These are phyloP conservation scores for Leccinum variicolor DNA, from an alignment of 768 basidiomycete genomes.

Conservation along the genomic window DNA sequence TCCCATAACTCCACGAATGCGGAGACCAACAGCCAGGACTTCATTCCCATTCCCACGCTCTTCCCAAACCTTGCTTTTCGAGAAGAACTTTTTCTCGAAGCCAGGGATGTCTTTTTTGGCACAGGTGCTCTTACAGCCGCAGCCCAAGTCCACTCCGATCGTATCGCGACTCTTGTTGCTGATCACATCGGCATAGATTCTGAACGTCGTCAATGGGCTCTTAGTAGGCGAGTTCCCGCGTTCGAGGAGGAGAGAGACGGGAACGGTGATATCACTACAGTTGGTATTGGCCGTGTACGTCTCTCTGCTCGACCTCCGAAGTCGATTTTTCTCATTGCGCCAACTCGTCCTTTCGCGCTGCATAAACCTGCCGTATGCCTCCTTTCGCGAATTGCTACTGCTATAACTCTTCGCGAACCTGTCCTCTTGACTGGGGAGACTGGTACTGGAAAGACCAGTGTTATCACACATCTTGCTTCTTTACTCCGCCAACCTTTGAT, in stretches of 20 bases:
- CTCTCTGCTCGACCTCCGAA: conserved; percentile 46
- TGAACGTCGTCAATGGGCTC: conserved; percentile 70
- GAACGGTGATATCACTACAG: conserved; percentile 54
- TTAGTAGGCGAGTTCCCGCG: conserved; percentile 62
- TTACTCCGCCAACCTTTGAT: conserved; percentile 74
- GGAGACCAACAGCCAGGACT: conserved; percentile 21
- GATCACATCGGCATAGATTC: conserved; percentile 60
- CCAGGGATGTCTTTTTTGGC: conserved; percentile 90
- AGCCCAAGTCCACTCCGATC: conserved; percentile 46
- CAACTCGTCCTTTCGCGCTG: conserved; percentile 73
- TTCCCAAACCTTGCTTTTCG: conserved; percentile 73
- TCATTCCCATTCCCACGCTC: conserved; percentile 38
- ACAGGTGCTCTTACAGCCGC: conserved; percentile 52
- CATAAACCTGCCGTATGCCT: conserved; percentile 81
- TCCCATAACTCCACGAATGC: conserved; percentile 44
- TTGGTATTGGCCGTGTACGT: conserved; percentile 62
- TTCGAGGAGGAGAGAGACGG: conserved; percentile 66
- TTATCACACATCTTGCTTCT: conserved; percentile 81
- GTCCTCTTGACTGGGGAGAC: conserved; percentile 94
- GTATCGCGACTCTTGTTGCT: conserved; percentile 53
- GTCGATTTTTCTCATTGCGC: conserved; percentile 28
- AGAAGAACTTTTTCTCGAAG: conserved; percentile 87
- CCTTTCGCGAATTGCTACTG: conserved; percentile 75
- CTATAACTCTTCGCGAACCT: conserved; percentile 73
- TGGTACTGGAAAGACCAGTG: conserved; percentile 98